phyloP scores from a whole-genome alignment of 345 rosid genomes.

The Laguncularia racemosa region DNA sequence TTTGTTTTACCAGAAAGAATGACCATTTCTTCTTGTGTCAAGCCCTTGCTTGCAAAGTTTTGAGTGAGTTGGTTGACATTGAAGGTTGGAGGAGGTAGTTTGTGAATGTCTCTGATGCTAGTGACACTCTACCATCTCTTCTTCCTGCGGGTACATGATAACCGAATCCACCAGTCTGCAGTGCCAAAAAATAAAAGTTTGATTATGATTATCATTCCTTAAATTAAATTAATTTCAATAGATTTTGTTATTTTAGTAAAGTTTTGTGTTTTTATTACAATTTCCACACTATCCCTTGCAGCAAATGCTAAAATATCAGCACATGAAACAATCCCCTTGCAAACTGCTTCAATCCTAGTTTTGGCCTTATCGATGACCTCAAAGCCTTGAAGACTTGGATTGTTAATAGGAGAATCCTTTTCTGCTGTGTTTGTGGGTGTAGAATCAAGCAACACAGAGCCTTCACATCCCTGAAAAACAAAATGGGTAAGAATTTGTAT shows the following conservation, averaged over 20 bases:
- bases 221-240: too few relatives aligned
- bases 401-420: constrained; percentile 37
- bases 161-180: constrained; percentile 39
- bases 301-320: constrained; percentile 55
- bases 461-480: constrained; percentile 45
- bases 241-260: too few relatives aligned
- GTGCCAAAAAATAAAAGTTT: neutral
- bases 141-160: constrained; percentile 54
- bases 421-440: constrained; percentile 39
- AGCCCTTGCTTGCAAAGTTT: constrained; percentile 16
- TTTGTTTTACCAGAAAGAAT: constrained; percentile 33
- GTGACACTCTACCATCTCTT: constrained; percentile 49
- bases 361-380: constrained; percentile 42
- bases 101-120: constrained; percentile 25
- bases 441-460: constrained; percentile 37
- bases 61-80: constrained; percentile 29
- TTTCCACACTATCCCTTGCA: constrained; percentile 39
- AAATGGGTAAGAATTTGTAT: neutral
- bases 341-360: constrained; percentile 26
- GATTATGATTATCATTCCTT: neutral
- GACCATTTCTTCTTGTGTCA: constrained; percentile 45
- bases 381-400: constrained; percentile 42
- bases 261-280: constrained; percentile 15
- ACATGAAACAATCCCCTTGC: constrained; percentile 47
- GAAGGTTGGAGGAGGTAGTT: constrained; percentile 41